Base-by-base conservation (phyloP, 768 basidiomycete genomes). In the Infundibulicybe gibba region DNA sequence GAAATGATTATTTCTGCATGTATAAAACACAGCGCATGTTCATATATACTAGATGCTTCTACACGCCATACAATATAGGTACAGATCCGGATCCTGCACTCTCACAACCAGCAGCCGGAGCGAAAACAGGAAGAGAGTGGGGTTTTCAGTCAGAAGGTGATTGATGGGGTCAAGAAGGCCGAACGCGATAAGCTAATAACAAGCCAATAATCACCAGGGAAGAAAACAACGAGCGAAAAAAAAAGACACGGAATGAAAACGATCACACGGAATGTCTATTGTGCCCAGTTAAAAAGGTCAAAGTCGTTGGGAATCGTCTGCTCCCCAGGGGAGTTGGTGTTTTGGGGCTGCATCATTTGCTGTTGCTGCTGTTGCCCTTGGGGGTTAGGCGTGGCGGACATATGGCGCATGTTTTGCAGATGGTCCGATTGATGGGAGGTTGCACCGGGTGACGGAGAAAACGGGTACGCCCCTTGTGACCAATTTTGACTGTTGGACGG, bases 211-310 rank as follows among this genome's bases (percentile, higher is more conserved):
- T 53, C 53, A 55, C 44, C 50, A 54, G 17, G 35, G 14, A 19
- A 46, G 43, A 57, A 45, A 49, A 43, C 46, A 45, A 44, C 58
- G 57, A 57, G 56, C 50, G 58, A 60, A 57, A 58, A 43, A 48
- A 49, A 46, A 46, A 41, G 44, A 48, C 47, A 47, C 45, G 32
- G 48, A 39, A 48, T 25, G 41, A 44, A 25, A 25, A 25, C 25
- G 25, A 25, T 25, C 25, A 48, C 42, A 35, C 41, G 42, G 45
- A 48, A 44, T 50, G 43, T 55, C 57, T 60, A 67, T 69, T 63
- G 71, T 47, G 69, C 67, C 77, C 82, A 84, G 58, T 77, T 80
- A 61, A 82, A 79, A 51, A 80, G 63, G 51, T 81, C 80, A 54
- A 79, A 76, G 46, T 83, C 82, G 55, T 59, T 69, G 44, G 64